Evolutionary conservation across 495 filamentous ascomycete species (phyloP), one percentile per base, ranked within the genome.

Genomic region (Pyronema domesticum): DNA sequence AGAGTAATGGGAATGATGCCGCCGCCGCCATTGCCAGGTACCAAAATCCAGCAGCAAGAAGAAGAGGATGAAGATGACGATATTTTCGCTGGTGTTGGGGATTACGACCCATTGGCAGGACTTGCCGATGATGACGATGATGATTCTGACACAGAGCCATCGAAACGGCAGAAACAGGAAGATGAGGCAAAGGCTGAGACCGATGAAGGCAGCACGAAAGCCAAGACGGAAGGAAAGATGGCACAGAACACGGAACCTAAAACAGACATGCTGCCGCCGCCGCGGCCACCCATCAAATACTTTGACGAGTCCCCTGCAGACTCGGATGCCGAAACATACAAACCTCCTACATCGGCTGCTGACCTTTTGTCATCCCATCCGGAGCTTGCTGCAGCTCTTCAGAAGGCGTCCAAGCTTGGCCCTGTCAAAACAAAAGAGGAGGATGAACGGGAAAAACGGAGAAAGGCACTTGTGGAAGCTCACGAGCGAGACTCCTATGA

Each of bases 81-180:
- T 62, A 98, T 98, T 18, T 98, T 98, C 63, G 86, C 82, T 46
- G 91, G 83, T 35, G 86, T 78, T 1, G 91, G 84, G 19, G 86
- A 91, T 60, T 98, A 94, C 65, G 76, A 98, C 67, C 93, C 91
- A 4, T 74, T 95, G 37, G 88, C 80, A 1, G 83, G 74, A 15
- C 61, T 93, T 19, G 79, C 73, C 19, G 74, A 75, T 15, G 77
- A 76, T 36, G 70, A 71, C 6, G 68, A 67, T 1, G 71, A 62
- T 7, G 71, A 73, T 7, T 72, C 76, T 7, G 69, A 75, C 4
- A 75, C 77, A 14, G 68, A 67, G 3, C 68, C 69, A 42, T 62
- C 59, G 51, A 58, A 67, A 46, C 59, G 67, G 46, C 65, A 69
- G 48, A 59, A 61, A 19, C 47, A 63, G 10, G 37, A 45, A 33